Base-by-base conservation (phyloP, 371 early-diverging fungal species). In the Zopfochytrium polystomum region DNA sequence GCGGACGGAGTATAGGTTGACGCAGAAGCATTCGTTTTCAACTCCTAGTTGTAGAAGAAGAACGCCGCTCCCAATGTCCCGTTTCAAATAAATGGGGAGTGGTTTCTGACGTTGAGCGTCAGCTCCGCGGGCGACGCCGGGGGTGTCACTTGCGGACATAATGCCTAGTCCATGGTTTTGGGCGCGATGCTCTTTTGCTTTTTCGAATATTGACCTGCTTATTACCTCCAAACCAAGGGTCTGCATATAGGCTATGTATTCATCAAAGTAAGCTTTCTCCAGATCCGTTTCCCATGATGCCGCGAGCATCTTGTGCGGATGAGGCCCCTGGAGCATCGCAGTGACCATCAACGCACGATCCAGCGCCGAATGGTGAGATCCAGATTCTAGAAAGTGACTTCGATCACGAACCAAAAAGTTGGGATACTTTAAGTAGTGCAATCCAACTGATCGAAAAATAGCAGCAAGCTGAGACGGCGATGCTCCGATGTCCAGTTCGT, bases 21-120 rank as follows among this genome's bases (percentile, higher is more conserved):
- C 84, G 57, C 83, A 85, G 1, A 84, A 84, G 75, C 86, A 88
- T 31, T 77, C 76, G 13, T 81, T 85, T 20, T 88, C 85, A 2
- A 90, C 70, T 27, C 87, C 75, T 15, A 86, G 82, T 65, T 91
- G 88, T 23, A 87, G 83, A 76, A 91, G 81, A 38, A 91, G 77
- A 0, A 85, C 82, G 0, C 89, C 88, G 3, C 82, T 84, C 27
- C 77, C 75, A 38, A 85, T 80, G 0, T 80, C 77, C 58, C 86
- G 88, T 42, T 84, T 73, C 44, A 88, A 63, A 62, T 88, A 90
- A 0, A 84, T 79, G 0, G 85, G 81, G 5, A 18, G 38, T 7
- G n/a, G n/a, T n/a, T n/a, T n/a, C n/a, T n/a, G n/a, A n/a, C n/a
- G n/a, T n/a, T n/a, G n/a, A n/a, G n/a, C n/a, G n/a, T n/a, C n/a